Evolutionary conservation across 305 asterid species (phyloP).

Genomic region (Solanum chacoense): DNA sequence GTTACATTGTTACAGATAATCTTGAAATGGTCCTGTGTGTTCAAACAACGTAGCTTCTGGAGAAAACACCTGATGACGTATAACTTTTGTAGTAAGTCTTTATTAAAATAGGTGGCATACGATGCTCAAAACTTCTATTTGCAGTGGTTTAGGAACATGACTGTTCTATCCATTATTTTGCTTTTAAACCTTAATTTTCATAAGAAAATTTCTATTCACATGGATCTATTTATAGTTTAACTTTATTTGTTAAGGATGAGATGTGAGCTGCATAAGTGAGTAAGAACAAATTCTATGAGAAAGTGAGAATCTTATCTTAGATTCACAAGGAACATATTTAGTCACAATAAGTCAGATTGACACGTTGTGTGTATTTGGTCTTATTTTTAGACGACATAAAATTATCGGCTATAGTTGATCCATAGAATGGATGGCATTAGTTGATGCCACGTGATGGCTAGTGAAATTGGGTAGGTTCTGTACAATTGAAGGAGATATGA

Average conservation of each 20-base stretch:
- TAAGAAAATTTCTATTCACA: not conserved
- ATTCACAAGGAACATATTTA: not conserved
- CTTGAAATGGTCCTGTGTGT: not conserved
- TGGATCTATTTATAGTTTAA: not conserved
- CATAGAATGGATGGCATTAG: not conserved
- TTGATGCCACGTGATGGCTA: not conserved
- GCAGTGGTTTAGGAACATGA: not conserved
- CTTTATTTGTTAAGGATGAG: not conserved
- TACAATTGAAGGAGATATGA: not conserved
- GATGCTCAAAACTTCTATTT: not conserved
- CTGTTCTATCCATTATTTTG: not conserved
- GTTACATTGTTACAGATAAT: constrained; percentile 1
- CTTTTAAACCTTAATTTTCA: not conserved
- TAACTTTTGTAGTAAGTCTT: not conserved
- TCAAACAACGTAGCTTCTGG: not conserved
- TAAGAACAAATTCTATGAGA: not conserved
- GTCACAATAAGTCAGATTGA: not conserved
- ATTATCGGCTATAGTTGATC: not conserved
- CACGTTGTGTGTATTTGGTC: not conserved
- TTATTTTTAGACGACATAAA: not conserved
- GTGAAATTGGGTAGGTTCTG: not conserved
- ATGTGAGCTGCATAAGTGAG: not conserved
- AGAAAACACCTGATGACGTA: not conserved
- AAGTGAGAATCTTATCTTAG: not conserved
- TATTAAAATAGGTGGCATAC: not conserved